Conservation (phyloP, 371 early-diverging fungal genomes). For the Mortierella sp. region DNA sequence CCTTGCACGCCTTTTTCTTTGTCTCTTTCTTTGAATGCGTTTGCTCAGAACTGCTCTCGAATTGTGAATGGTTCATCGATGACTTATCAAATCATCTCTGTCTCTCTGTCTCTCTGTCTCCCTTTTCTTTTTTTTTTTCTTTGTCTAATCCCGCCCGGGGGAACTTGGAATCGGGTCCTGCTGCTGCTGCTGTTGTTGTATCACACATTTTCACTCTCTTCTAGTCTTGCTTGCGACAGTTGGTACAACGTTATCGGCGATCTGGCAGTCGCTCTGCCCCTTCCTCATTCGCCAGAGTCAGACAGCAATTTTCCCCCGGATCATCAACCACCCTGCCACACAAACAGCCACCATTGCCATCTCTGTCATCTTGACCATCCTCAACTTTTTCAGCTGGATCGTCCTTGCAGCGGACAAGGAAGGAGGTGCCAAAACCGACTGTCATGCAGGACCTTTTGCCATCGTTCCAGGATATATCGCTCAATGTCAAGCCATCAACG, state of each 20-base stretch:
- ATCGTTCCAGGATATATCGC: constrained; percentile 15
- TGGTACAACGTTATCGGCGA: constrained; percentile 33
- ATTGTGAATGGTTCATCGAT: not conserved
- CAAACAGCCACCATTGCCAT: constrained; percentile 46
- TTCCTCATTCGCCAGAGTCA: constrained; percentile 46
- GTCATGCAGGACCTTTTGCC: constrained; percentile 15
- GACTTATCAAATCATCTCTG: not conserved
- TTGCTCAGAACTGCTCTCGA: not conserved
- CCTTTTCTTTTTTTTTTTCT: not conserved
- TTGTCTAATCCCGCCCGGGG: too few relatives aligned
- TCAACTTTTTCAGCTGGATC: constrained; percentile 52
- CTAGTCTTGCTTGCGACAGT: constrained; percentile 43
- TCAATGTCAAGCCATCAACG: constrained; percentile 44
- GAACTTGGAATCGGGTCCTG: constrained; percentile 1
- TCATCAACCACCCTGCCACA: constrained; percentile 47
- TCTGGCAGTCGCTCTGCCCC: constrained; percentile 51
- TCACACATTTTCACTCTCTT: not conserved
- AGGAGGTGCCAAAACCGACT: constrained; percentile 30
- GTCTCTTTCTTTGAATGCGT: not conserved
- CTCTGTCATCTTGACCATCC: constrained; percentile 41
- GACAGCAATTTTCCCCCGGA: constrained; percentile 31
- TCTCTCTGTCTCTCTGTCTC: not conserved
- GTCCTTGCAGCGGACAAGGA: constrained; percentile 30
- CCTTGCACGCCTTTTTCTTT: not conserved
- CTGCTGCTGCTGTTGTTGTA: not conserved